Percentiles rank a stretch among this genome's conserved stretches.
Evolutionary conservation across 2,329 filamentous ascomycete genomes (phyloP).

Genomic region (Clarireedia homoeocarpa): DNA sequence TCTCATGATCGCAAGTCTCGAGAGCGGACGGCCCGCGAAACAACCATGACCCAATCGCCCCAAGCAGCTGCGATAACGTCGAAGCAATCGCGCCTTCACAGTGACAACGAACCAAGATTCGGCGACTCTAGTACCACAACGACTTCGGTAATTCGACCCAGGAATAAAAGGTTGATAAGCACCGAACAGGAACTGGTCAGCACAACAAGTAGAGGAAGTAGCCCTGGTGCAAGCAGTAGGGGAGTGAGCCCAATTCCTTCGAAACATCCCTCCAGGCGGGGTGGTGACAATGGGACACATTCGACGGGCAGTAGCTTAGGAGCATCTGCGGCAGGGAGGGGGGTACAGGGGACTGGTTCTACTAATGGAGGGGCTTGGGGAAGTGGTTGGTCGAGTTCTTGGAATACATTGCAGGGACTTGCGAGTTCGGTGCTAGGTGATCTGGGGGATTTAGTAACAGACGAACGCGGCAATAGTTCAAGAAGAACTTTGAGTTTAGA

Average conservation of each 20-base stretch:
- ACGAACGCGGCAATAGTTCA: constrained; percentile 14
- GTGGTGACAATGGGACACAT: constrained; percentile 3
- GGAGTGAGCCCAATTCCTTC: constrained; percentile 43
- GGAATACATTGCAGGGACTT: constrained; percentile 27
- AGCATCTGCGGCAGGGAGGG: constrained; percentile 2
- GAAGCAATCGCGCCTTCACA: constrained; percentile 9
- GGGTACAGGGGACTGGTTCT: not conserved
- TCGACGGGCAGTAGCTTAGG: not conserved
- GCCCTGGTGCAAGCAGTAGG: constrained; percentile 33
- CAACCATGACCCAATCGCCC: constrained; percentile 11
- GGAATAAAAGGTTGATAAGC: constrained; percentile 24
- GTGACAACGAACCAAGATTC: constrained; percentile 3
- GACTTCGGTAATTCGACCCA: constrained; percentile 21
- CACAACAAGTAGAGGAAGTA: constrained; percentile 26
- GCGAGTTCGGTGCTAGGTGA: constrained; percentile 29
- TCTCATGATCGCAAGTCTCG: constrained; percentile 19
- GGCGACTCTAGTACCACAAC: constrained; percentile 1
- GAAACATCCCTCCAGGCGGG: constrained; percentile 28
- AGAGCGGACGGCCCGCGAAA: constrained; percentile 19
- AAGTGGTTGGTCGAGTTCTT: constrained; percentile 25
- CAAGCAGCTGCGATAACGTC: constrained; percentile 15
- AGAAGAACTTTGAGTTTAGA: not conserved
- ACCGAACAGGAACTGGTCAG: constrained; percentile 27
- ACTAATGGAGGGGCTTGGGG: constrained; percentile 9
- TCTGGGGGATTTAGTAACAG: constrained; percentile 8